Evolutionary conservation across 352 stramenopile species (phyloP).

Genomic region (Phytophthora pistaciae): DNA sequence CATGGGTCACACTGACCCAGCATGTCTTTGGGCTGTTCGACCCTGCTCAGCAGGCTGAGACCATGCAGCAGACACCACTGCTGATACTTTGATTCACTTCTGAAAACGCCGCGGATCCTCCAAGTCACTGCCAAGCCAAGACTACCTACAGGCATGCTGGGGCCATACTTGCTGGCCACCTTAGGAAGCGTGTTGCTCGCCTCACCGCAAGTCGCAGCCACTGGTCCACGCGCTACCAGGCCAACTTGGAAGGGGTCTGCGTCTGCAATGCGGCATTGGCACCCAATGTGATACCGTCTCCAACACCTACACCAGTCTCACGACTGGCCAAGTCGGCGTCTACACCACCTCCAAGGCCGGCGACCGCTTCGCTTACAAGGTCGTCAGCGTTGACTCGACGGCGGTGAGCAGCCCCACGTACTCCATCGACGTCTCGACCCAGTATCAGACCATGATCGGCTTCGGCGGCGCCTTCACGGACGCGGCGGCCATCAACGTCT

Average conservation of each 20-base stretch:
- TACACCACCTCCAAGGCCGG: slow-evolving; percentile 59
- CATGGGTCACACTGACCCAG: background rate
- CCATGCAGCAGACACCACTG: background rate
- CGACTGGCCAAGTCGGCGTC: slow-evolving; percentile 46
- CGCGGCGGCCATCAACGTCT: slow-evolving; percentile 83
- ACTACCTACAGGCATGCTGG: slow-evolving; percentile 13
- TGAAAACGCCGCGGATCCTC: background rate
- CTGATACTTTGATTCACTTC: slow-evolving; percentile 12
- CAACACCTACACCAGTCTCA: slow-evolving; percentile 56
- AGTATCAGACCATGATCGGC: slow-evolving; percentile 84
- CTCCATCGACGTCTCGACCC: slow-evolving; percentile 57
- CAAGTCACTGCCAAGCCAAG: slow-evolving; percentile 6
- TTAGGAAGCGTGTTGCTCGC: slow-evolving; percentile 13
- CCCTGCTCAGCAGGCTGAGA: no score
- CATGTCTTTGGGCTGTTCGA: slow-evolving; percentile 12
- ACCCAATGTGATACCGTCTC: slow-evolving; percentile 63
- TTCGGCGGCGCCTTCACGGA: slow-evolving; percentile 94
- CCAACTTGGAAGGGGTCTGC: slow-evolving; percentile 58
- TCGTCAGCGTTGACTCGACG: slow-evolving; percentile 33
- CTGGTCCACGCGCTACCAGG: slow-evolving; percentile 58
- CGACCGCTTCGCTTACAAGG: slow-evolving; percentile 58
- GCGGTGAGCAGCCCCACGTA: slow-evolving; percentile 43
- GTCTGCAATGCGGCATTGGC: slow-evolving; percentile 63
- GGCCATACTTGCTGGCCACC: slow-evolving; percentile 4
- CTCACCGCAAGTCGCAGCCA: slow-evolving; percentile 19